Conservation (phyloP, 305 asterid species). For the Solanum hybrid region DNA sequence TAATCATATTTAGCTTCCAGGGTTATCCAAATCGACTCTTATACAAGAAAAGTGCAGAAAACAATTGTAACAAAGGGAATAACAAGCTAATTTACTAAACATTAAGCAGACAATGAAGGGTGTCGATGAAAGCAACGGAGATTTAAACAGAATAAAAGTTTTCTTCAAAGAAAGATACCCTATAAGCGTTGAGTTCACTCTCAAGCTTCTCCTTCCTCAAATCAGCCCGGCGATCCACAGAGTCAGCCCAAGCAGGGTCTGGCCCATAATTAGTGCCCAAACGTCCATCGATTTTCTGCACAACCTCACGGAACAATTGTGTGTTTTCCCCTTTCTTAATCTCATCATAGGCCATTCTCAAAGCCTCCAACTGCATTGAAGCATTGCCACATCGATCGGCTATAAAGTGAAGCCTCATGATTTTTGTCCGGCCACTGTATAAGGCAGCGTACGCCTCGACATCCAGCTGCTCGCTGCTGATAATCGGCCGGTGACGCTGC, state of each 20-base stretch:
- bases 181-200: conserved; percentile 80
- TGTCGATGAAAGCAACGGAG: background rate
- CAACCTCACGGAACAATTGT: conserved; percentile 67
- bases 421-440: conserved; percentile 83
- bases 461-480: conserved; percentile 83
- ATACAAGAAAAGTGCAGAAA: background rate
- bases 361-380: conserved; percentile 73
- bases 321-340: conserved; percentile 90
- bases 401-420: conserved; percentile 63
- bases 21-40: background rate
- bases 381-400: conserved; percentile 54
- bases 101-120: background rate
- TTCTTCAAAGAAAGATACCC: conserved; percentile 34
- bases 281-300: conserved; percentile 63
- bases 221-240: conserved; percentile 77
- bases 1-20: background rate
- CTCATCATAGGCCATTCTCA: conserved; percentile 94
- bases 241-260: conserved; percentile 66
- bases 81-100: background rate
- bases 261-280: conserved; percentile 57
- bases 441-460: conserved; percentile 87
- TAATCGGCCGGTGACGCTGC: conserved; percentile 67
- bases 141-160: background rate
- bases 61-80: background rate
- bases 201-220: conserved; percentile 82